Evolutionary conservation across 306 rosid species (phyloP).

Genomic region (Glycine soja): DNA sequence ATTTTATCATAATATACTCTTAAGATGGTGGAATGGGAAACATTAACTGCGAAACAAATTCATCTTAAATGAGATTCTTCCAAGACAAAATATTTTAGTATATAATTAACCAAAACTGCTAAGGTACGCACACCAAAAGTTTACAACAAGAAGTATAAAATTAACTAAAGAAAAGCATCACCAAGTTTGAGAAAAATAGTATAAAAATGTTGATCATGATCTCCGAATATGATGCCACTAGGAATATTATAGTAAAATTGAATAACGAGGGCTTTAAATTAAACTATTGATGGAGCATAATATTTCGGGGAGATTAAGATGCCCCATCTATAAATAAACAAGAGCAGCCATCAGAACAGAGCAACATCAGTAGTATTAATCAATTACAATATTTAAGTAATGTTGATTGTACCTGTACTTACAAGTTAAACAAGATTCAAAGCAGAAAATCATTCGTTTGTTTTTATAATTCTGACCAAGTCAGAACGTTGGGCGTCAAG

Average conservation of each 20-base stretch:
- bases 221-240: slow-evolving; percentile 47
- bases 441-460: slow-evolving; percentile 43
- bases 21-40: neutral
- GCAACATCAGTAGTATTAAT: slow-evolving; percentile 44
- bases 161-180: slow-evolving; percentile 12
- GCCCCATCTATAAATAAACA: slow-evolving; percentile 45
- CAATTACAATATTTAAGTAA: slow-evolving; percentile 36
- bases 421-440: slow-evolving; percentile 49
- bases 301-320: slow-evolving; percentile 80
- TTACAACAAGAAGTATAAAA: slow-evolving; percentile 7
- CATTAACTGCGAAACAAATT: neutral
- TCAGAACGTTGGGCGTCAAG: slow-evolving; percentile 51
- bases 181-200: neutral
- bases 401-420: slow-evolving; percentile 45
- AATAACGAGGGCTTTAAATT: slow-evolving; percentile 29
- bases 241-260: slow-evolving; percentile 39
- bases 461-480: slow-evolving; percentile 51
- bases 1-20: neutral
- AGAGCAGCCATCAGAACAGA: slow-evolving; percentile 49
- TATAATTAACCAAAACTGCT: neutral
- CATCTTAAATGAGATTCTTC: neutral
- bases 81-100: neutral
- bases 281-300: slow-evolving; percentile 39
- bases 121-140: slow-evolving; percentile 27
- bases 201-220: slow-evolving; percentile 44